Evolutionary conservation across 495 filamentous ascomycete species (phyloP), one percentile per base, ranked within the genome.

Genomic region (Letharia columbiana): DNA sequence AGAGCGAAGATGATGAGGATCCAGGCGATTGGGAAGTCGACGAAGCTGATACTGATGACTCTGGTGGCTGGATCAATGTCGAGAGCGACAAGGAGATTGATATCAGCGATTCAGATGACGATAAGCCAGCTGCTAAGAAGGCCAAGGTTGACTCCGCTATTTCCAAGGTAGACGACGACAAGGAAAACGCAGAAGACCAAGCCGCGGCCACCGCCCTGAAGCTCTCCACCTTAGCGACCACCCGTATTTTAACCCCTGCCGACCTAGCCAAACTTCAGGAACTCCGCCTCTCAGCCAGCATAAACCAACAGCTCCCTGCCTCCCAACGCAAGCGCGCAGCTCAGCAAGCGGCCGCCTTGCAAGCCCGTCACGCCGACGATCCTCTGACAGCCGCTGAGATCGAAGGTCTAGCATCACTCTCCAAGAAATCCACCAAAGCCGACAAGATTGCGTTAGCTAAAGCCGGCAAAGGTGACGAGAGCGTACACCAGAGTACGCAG

Each of bases 251-350:
- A 64, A 97, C 92, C 0, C 92, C 92, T 0, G 91, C 92, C 54
- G 92, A 97, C 78, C 83, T 96, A 35, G 86, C 88, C 65, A 97
- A 99, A 73, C 86, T 99, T 31, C 86, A 89, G 66, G 94, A 97
- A 76, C 86, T 99, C 18, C 87, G 87, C 42, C 77, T 87, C 18
- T 77, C 88, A 67, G 87, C 92, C 63, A 83, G 83, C 41, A 76
- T 96, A 60, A 83, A 87, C 62, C 87, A 88, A 66, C 75, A 77
- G 52, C 71, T 87, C 18, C 79, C 82, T 5, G 79, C 78, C 67
- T 71, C 77, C 35, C 77, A 78, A 63, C 77, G 75, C n/a, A 71
- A 67, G 62, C 69, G 69, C 42, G 66, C 63, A 54, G 75, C 70
- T 40, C 77, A 72, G 65, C 76, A 68, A 45, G 70, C 68, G 54